A percentile compares a stretch with the other conserved stretches of the same genome.
phyloP scores from a whole-genome alignment of 2,329 filamentous ascomycete species.

The Exophiala bonariae region DNA sequence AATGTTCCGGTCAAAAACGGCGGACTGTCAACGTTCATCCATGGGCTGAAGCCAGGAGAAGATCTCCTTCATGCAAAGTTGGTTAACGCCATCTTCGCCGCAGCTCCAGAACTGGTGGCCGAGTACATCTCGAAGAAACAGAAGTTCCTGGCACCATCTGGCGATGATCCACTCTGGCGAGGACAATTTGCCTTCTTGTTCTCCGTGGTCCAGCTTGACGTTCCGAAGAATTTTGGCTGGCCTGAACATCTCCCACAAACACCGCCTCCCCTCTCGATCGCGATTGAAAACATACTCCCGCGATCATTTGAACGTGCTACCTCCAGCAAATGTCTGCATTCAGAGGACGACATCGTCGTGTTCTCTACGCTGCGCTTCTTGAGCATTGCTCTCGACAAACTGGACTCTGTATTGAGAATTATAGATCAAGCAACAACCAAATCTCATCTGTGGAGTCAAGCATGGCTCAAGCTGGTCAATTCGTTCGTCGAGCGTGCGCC shows the following conservation, averaged over 20 bases:
- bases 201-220: slow-evolving; percentile 70
- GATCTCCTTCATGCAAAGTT: slow-evolving; percentile 80
- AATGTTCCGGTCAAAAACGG: slow-evolving; percentile 76
- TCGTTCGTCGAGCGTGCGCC: slow-evolving; percentile 79
- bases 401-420: slow-evolving; percentile 63
- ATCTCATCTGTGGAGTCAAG: slow-evolving; percentile 66
- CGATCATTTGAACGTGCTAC: slow-evolving; percentile 78
- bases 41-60: slow-evolving; percentile 79
- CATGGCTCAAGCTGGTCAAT: slow-evolving; percentile 65
- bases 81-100: slow-evolving; percentile 73
- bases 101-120: slow-evolving; percentile 81
- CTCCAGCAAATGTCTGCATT: slow-evolving; percentile 74
- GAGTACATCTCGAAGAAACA: slow-evolving; percentile 82
- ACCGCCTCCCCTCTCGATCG: slow-evolving; percentile 75
- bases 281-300: slow-evolving; percentile 85
- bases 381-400: slow-evolving; percentile 75
- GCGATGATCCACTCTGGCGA: slow-evolving; percentile 90
- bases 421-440: slow-evolving; percentile 50
- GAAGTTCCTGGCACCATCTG: slow-evolving; percentile 84
- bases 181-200: slow-evolving; percentile 89
- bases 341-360: slow-evolving; percentile 74
- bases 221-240: slow-evolving; percentile 72
- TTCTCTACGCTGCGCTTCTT: slow-evolving; percentile 83
- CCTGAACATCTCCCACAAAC: slow-evolving; percentile 58
- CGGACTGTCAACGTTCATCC: slow-evolving; percentile 74